Conservation (phyloP, 106 monocot genomes). For the Platanthera zijinensis region DNA sequence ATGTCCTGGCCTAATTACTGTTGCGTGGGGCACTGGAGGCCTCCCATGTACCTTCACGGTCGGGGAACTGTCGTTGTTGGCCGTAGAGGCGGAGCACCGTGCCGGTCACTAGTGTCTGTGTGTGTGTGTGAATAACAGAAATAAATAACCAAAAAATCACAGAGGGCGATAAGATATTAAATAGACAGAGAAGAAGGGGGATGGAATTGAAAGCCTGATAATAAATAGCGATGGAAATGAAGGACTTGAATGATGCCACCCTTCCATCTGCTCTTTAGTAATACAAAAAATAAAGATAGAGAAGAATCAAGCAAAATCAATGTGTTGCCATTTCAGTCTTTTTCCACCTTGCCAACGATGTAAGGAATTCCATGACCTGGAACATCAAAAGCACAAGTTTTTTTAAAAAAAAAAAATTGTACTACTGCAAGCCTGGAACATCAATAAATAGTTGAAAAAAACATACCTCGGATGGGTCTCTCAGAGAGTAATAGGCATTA, state of each 20-base stretch:
- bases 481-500: constrained; percentile 63
- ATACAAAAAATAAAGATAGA: neutral
- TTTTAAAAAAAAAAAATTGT: neutral
- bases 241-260: neutral
- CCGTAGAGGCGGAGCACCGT: too few relatives aligned
- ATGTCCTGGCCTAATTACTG: too few relatives aligned
- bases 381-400: neutral
- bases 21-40: too few relatives aligned
- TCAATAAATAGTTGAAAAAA: neutral
- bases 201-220: too few relatives aligned
- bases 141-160: too few relatives aligned
- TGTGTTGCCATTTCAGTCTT: constrained; percentile 14
- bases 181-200: too few relatives aligned
- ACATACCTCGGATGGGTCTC: constrained; percentile 69
- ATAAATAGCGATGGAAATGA: neutral
- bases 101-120: too few relatives aligned
- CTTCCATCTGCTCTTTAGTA: neutral
- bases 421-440: neutral
- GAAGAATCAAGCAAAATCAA: neutral
- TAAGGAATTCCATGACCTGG: constrained; percentile 76
- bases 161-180: too few relatives aligned
- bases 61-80: too few relatives aligned
- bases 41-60: too few relatives aligned
- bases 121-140: too few relatives aligned
- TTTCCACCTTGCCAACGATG: constrained; percentile 62